phyloP scores from a whole-genome alignment of 2,329 filamentous ascomycete genomes.

The Claviceps sp. region DNA sequence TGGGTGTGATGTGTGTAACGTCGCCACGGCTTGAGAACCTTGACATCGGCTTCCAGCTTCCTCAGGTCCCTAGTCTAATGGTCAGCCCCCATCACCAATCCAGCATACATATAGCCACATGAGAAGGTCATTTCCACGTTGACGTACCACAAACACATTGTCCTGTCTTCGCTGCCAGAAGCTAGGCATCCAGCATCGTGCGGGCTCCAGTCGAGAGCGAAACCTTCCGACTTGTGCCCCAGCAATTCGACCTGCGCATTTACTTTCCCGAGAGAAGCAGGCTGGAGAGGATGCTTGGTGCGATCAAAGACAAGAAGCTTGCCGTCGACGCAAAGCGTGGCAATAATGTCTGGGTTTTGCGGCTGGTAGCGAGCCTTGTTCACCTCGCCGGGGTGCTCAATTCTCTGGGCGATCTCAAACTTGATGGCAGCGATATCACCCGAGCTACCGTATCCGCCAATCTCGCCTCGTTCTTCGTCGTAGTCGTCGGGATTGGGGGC shows the following conservation, averaged over 20 bases:
- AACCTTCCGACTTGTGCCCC: slow-evolving; percentile 81
- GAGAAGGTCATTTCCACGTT: slow-evolving; percentile 11
- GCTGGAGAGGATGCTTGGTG: slow-evolving; percentile 76
- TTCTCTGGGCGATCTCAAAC: slow-evolving; percentile 88
- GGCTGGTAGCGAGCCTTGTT: slow-evolving; percentile 98
- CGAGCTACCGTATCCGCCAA: slow-evolving; percentile 80
- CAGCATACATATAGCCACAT: background rate
- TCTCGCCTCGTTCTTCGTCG: slow-evolving; percentile 82
- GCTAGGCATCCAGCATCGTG: slow-evolving; percentile 69
- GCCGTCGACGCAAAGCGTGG: slow-evolving; percentile 79
- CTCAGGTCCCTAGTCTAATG: slow-evolving; percentile 57
- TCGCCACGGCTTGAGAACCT: slow-evolving; percentile 54
- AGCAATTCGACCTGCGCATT: slow-evolving; percentile 74
- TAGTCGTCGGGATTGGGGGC: slow-evolving; percentile 69
- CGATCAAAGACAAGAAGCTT: slow-evolving; percentile 89
- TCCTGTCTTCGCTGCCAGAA: slow-evolving; percentile 84
- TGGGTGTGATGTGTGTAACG: slow-evolving; percentile 80
- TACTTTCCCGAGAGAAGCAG: slow-evolving; percentile 47
- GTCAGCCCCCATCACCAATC: background rate
- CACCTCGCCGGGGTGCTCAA: slow-evolving; percentile 90
- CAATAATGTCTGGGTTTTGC: slow-evolving; percentile 93
- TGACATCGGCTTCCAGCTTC: slow-evolving; percentile 56
- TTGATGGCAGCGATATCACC: slow-evolving; percentile 59
- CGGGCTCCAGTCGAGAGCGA: slow-evolving; percentile 86
- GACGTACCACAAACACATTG: slow-evolving; percentile 72